Evolutionary conservation across 2,329 filamentous ascomycete genomes (phyloP), one percentile per base, ranked within the genome.

Genomic region (Apiospora hydei): DNA sequence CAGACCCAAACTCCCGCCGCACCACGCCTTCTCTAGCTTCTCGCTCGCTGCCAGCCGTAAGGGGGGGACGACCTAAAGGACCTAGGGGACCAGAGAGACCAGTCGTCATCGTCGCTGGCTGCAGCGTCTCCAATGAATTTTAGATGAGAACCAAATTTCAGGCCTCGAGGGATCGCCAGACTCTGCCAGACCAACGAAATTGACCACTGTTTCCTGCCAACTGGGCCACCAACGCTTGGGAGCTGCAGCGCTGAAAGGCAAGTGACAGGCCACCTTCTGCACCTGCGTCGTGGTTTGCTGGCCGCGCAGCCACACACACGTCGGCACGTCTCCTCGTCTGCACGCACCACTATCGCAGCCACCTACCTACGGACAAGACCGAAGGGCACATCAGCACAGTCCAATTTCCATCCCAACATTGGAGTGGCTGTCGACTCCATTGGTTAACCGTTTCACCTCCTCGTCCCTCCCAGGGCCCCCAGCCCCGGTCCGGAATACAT

Each of bases 81-180:
- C n/a, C n/a, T n/a, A 26, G 18, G 16, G 18, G 51, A n/a, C n/a
- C n/a, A n/a, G 51, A 26, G 34, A 18, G 30, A 18, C 64, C 64
- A 43, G 38, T 67, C 38, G 21, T 67, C 64, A 67, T 67, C 64
- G 21, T 67, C 30, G 30, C 64, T 69, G 30, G 67, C 67, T 51
- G 46, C 67, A 67, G 38, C 38, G n/a, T 67, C 38, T 11, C 38
- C 64, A 67, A 44, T 44, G 18, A 49, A 49, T 49, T 38, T 38
- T 49, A 49, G 46, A 49, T 49, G 46, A 49, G n/a, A 49, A 18
- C 46, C 46, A 49, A 49, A n/a, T 18, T 49, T 49, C 8, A 11
- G 10, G 21, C 10, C 18, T 49, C 21, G 21, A n/a, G 8, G 46
- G 46, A n/a, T 49, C 7, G 46, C 13, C 8, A 43, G 46, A 21